Base-by-base conservation (phyloP, 257 asterid genomes). In the Apocynum venetum region DNA sequence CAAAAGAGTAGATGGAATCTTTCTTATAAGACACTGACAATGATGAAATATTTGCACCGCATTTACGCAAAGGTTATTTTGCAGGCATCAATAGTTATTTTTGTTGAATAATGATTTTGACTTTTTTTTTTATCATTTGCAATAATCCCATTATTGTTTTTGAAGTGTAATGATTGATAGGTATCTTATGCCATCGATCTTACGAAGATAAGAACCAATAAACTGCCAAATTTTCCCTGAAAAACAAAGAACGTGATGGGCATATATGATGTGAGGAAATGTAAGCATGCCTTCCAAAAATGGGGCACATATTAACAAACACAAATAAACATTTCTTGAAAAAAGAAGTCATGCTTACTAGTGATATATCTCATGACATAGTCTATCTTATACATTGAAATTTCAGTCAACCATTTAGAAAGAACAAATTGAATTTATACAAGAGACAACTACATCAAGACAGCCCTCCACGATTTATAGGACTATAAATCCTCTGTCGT, bases 241-340 rank as follows among this genome's bases (percentile, higher is more conserved):
- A 78, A 69, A 83, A 82, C 82, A 78, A 81, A 85, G 84, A 84
- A 86, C 93, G 89, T 86, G 93, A 78, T 76, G 76, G 78, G 87
- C 92, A 87, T 78, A 83, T 80, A 82, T 41, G 52, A 67, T 19
- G 72, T 66, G 14, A 68, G 73, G 10, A 68, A 68, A 43, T 79
- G 51, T 73, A 68, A 75, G 81, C 89, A 84, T 81, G 90, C 87
- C 84, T 82, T 66, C 59, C 80, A 67, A 72, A 75, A 64, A 4
- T 68, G 65, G 66, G 55, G 76, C 77, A 82, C 73, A 66, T 46
- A 56, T 81, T 25, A 76, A 79, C 86, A 73, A 61, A 79, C 76
- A 77, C 79, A 84, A 71, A 82, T 56, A 76, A 81, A 82, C 79
- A 79, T 81, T 74, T 79, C 15, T 20, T 31, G 66, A 15, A 52